Percentiles rank a stretch among this genome's conserved stretches.
Conservation (phyloP, 2,329 filamentous ascomycete species). For the Dothiorella sarmentorum region DNA sequence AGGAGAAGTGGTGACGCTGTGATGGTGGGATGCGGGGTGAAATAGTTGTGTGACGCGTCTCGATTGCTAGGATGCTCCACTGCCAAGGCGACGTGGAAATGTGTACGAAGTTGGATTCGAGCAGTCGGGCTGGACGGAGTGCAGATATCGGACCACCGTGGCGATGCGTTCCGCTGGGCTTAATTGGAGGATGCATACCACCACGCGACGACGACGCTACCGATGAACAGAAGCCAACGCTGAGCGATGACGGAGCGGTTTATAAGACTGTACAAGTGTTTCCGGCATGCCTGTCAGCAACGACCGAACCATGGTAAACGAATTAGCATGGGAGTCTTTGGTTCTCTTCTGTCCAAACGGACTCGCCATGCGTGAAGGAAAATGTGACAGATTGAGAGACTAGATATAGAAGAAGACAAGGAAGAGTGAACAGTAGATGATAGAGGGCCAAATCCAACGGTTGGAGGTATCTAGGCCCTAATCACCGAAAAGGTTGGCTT, state of each 20-base stretch:
- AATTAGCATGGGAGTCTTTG: conserved; percentile 17
- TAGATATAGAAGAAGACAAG: not conserved
- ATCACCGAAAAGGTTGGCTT: not conserved
- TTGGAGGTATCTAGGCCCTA: not conserved
- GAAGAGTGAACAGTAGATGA: not conserved
- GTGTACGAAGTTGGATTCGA: not conserved
- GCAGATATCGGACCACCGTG: not conserved
- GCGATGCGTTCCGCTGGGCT: not conserved
- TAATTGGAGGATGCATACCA: conserved; percentile 8
- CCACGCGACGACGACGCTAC: conserved; percentile 13
- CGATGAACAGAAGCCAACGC: conserved; percentile 16
- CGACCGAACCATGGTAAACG: conserved; percentile 4
- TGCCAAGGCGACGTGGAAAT: not conserved
- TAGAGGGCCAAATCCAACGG: not conserved
- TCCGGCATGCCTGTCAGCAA: conserved; percentile 36
- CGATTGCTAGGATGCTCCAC: not conserved
- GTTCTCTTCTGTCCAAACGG: not conserved
- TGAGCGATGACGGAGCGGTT: conserved; percentile 21
- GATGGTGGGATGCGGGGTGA: not conserved
- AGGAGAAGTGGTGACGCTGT: not conserved
- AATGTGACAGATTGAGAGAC: not conserved
- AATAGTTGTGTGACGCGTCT: not conserved
- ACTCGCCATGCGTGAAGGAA: conserved; percentile 5
- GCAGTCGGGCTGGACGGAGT: no score
- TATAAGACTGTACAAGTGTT: conserved; percentile 42